Evolutionary conservation across 306 rosid species (phyloP), one percentile per base, ranked within the genome.

Genomic region (Cicer chorassanicum): DNA sequence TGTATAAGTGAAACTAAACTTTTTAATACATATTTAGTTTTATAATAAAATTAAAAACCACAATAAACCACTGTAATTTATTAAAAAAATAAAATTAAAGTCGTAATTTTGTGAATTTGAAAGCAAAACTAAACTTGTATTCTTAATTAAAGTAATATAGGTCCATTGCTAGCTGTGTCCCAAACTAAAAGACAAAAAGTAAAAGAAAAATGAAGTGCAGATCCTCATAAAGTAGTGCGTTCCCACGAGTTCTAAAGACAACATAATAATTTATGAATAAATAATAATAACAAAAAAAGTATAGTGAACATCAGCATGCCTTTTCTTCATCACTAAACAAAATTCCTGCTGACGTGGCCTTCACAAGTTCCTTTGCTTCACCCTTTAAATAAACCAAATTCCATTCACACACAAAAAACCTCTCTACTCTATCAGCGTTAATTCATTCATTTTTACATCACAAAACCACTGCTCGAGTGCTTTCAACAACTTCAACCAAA

Each of bases 221-320:
- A 77, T 38, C n/a, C 69, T 45, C 54, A 78, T 59, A 7, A 39
- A 51, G 39, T 19, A 53, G 64, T 53, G 76, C 65, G 55, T 78
- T 69, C 82, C 53, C 82, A 78, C 62, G 53, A 68, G 63, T 77
- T 77, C 34, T 16, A 46, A 57, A 57, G 43, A 59, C 73, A 29
- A 68, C 73, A 36, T 4, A 45, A 67, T 45, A 67, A 19, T 67
- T 45, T 67, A 66, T 19, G 55, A 49, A 49, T 13, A 49, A 65
- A 42, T 16, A 65, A 40, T 10, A 42, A 6, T 14, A 63, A 76
- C 11, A 14, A 53, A 65, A n/a, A 59, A 40, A 49, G 44, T 43
- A 29, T 29, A 29, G 13, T 8, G 4, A 63, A 53, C 64, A 66
- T 54, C 41, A 75, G 29, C 60, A 24, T 44, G 21, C 50, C 10